Evolutionary conservation across 257 asterid genomes (phyloP), one percentile per base, ranked within the genome.

Genomic region (Primulina huaijiensis): DNA sequence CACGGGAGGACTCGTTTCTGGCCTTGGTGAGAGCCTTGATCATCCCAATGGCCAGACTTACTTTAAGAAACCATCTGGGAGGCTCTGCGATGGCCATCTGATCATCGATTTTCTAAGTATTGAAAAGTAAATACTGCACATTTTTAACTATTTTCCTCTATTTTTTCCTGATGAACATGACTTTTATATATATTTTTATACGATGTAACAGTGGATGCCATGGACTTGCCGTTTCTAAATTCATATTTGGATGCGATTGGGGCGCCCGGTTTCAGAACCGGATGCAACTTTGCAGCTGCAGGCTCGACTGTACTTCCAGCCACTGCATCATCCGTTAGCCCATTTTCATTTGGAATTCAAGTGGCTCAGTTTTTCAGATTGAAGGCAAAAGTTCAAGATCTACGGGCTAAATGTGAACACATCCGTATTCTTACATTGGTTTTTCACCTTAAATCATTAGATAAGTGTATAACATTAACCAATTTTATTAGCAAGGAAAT

Each of bases 211-310:
- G 99, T 94, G 97, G 95, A 89, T 69, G 95, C 96, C 55, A 86
- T 94, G 95, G 88, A 94, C 65, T 75, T 88, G 67, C 99, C 96
- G 5, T 88, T 86, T 76, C 74, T 94, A 79, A 91, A 91, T 72
- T 74, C 95, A 21, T 91, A 91, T 65, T 78, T 94, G 86, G 97
- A 94, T 25, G 82, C 99, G 3, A 53, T 89, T 7, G 97, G 83
- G 0, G 80, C 87, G 0, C 99, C 99, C 7, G 82, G 67, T 74
- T 94, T 89, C 67, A 85, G 65, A 79, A 80, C 70, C 65, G 99
- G 99, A 7, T 89, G 96, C 77, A 92, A 89, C 80, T 94, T 91
- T 72, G 99, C 99, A 11, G 89, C 86, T 16, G 96, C 97, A 4
- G 99, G 84, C 29, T 85, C 94, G 4, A 85, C 94, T 20, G 67